Evolutionary conservation across 164 flowering plant species (phyloP).

Genomic region (Piper betle): DNA sequence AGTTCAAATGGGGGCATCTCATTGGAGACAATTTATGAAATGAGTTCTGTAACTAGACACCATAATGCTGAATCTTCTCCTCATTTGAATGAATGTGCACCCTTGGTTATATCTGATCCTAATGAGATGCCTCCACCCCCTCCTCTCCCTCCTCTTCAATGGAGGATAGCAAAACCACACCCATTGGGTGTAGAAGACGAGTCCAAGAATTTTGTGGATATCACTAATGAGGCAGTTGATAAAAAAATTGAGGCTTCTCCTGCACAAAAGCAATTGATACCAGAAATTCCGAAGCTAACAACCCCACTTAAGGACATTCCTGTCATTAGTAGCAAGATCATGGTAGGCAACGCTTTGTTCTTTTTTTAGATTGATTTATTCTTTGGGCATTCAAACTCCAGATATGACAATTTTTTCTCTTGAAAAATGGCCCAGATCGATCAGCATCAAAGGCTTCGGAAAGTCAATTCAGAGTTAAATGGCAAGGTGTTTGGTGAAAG

Average conservation of each 20-base stretch:
- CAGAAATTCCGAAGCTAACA: background rate
- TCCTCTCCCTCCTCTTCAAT: conserved; percentile 57
- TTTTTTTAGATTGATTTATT: background rate
- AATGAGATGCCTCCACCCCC: conserved; percentile 40
- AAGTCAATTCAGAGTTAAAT: conserved; percentile 18
- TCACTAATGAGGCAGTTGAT: background rate
- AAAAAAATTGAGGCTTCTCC: background rate
- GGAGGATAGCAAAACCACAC: conserved; percentile 18
- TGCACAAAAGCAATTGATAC: background rate
- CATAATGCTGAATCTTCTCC: conserved; percentile 9
- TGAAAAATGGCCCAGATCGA: conserved; percentile 13
- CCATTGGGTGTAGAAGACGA: background rate
- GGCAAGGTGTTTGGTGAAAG: conserved; percentile 31
- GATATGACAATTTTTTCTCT: background rate
- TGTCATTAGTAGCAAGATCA: conserved; percentile 17
- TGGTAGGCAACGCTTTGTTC: conserved; percentile 20
- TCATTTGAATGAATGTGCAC: conserved; percentile 6
- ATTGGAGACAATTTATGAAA: conserved; percentile 32
- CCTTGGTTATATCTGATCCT: conserved; percentile 4
- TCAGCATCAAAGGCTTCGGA: conserved; percentile 20
- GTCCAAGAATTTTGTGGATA: conserved; percentile 15
- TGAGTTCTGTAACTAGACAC: conserved; percentile 17
- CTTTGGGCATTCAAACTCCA: background rate
- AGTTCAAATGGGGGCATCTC: conserved; percentile 11
- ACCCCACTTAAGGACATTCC: conserved; percentile 6